Base-by-base conservation (phyloP, 2,329 filamentous ascomycete species). In the Hysterium pulicare region DNA sequence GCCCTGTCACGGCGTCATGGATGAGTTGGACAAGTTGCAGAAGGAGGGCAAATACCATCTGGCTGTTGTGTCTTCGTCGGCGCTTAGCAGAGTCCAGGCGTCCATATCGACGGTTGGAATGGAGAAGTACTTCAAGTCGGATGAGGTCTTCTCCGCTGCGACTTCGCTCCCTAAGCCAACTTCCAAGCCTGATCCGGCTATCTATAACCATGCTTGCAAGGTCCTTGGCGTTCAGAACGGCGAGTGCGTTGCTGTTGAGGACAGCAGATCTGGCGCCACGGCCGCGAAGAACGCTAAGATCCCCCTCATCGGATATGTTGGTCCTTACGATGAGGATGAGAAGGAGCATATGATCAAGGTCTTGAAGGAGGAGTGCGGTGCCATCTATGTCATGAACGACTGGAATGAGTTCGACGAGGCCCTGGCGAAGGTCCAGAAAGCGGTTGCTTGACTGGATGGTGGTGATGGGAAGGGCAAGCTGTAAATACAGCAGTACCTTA, bases 151-250 rank as follows among this genome's bases (percentile, higher is more conserved):
- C 76, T 86, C 81, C 36, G 88, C 88, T 36, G 86, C 87, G 37
- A 86, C 82, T 21, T 86, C 81, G 44, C 76, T 94, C 50, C 72
- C 78, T 34, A 79, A 73, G 62, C 88, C 88, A 10, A 89, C 86
- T 35, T 84, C 80, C 67, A 93, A 94, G 77, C 88, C 88, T 6
- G 85, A 93, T 66, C 88, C 88, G 13, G 86, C 86, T 47, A 83
- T 94, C 67, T 71, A 69, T 88, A 45, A 89, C 50, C 77, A 84
- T 63, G 85, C 88, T 10, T 78, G 88, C 60, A 70, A 87, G 67
- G 71, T 77, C 57, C 74, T 91, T 38, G 83, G 82, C 45, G 83
- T 83, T 69, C 77, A 74, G 53, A 72, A 87, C 1, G 72, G 72
- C 38, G 83, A 91, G 73, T 82, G 79, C 49, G 76, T 94, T 17